These are phyloP conservation scores for Posidonia australis DNA, from an alignment of 106 monocot genomes.

Conservation along the genomic window DNA sequence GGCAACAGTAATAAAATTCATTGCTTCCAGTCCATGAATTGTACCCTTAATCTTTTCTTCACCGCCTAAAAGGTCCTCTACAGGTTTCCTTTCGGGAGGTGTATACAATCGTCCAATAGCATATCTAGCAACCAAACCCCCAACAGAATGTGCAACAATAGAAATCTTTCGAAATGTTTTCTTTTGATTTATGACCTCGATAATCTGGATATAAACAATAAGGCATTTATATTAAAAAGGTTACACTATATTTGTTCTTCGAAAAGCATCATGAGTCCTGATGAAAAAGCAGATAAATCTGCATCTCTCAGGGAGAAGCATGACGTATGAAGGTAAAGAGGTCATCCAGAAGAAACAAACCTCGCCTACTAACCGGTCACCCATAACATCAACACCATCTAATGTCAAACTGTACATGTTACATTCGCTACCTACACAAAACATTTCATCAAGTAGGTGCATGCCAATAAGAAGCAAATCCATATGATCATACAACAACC, in stretches of 20 bases:
- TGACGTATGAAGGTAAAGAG: neutral
- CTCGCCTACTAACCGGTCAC: constrained; percentile 88
- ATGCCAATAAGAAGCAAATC: neutral
- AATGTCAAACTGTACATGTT: constrained; percentile 73
- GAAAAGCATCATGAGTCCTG: neutral
- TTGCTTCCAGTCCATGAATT: constrained; percentile 73
- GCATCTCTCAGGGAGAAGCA: neutral
- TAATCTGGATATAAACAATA: constrained; percentile 51
- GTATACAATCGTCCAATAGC: constrained; percentile 50
- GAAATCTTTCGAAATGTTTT: constrained; percentile 64
- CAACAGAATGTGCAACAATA: constrained; percentile 87
- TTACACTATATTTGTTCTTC: neutral
- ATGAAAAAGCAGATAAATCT: neutral
- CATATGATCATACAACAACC: neutral
- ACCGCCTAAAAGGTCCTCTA: constrained; percentile 8
- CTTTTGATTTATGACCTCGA: constrained; percentile 43
- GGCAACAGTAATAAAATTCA: constrained; percentile 96
- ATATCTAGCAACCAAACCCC: constrained; percentile 96
- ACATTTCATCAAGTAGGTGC: neutral
- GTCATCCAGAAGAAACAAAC: constrained; percentile 17
- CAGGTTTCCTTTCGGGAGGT: constrained; percentile 22
- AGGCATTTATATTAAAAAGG: too few relatives aligned
- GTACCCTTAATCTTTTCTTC: constrained; percentile 33
- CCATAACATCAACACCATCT: constrained; percentile 97
- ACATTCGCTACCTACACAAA: constrained; percentile 67